Evolutionary conservation across 2,329 filamentous ascomycete genomes (phyloP), one percentile per base, ranked within the genome.

Genomic region (Penicillium sp.): DNA sequence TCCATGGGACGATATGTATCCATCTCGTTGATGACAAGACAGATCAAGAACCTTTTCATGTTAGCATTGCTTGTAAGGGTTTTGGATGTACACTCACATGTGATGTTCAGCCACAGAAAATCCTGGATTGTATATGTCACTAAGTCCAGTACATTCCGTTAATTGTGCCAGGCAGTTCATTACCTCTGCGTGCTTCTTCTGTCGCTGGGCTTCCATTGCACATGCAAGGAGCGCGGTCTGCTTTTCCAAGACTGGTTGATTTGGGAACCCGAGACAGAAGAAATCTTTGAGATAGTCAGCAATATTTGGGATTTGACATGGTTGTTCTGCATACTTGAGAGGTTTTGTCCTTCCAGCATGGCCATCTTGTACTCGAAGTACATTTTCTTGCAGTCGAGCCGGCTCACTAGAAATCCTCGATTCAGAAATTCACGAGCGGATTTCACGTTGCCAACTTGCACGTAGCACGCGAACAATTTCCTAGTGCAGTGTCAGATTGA

Each of bases 171-270:
- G 22, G 16, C 42, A 56, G 14, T 21, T 36, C 9, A 56, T 13
- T 11, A 86, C 83, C 58, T 87, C 84, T 0, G 76, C 58, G 47
- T 81, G 85, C 56, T 90, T 83, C 0, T 85, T 84, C 1, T 77
- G 76, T 57, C 84, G 78, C 46, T 92, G 86, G 3, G 90, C 88
- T 69, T 95, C 90, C 27, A 90, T 75, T 21, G 90, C 83, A 63
- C 92, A 96, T 1, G 90, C 89, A 59, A 92, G 91, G 1, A 97
- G 31, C 82, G 29, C 21, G 9, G 21, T 7, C 41, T 53, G 44
- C 29, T 53, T 53, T 8, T 53, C 18, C 2, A 29, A 22, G n/a
- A 48, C 38, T 1, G 50, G 36, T 1, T 48, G 8, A 2, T 4
- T 10, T 18, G 44, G 38, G 22, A 53, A 53, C 1, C 45, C 44